These are phyloP conservation scores for Lasiosphaeris hirsuta DNA, from an alignment of 495 filamentous ascomycete species.

Conservation along the genomic window DNA sequence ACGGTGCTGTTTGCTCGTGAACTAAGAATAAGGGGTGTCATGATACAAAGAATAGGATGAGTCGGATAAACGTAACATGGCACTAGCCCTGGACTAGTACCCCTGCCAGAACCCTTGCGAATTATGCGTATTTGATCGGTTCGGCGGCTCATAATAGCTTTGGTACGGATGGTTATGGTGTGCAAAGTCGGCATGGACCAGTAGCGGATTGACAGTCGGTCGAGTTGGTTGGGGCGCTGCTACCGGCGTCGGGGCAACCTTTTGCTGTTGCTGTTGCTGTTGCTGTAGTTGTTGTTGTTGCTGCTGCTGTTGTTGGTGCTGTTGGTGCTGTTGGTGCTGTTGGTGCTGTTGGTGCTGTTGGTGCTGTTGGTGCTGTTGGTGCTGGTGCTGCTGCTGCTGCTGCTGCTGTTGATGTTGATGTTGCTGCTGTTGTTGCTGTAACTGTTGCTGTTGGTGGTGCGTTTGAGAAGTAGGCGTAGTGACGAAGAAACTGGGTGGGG, in stretches of 20 bases:
- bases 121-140: conserved; percentile 22
- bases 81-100: neutral
- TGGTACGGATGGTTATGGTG: conserved; percentile 74
- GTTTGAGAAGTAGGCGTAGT: neutral
- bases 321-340: neutral
- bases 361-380: too few relatives aligned
- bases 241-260: conserved; percentile 12
- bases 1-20: too few relatives aligned
- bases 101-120: conserved; percentile 18
- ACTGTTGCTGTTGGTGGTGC: neutral
- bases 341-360: conserved; percentile 1
- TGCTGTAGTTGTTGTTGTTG: too few relatives aligned
- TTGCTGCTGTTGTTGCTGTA: neutral
- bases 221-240: conserved; percentile 35
- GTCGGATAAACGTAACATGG: neutral
- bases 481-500: conserved; percentile 17
- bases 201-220: conserved; percentile 61
- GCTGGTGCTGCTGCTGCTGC: conserved; percentile 11
- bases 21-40: too few relatives aligned
- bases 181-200: conserved; percentile 65
- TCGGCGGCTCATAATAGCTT: conserved; percentile 55
- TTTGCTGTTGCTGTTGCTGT: conserved; percentile 10
- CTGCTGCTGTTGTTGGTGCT: neutral
- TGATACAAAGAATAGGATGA: neutral
- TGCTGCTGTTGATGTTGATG: neutral